Base-by-base conservation (phyloP, 192 early-diverging fungal genomes). In the Nowakowskiella sp. region DNA sequence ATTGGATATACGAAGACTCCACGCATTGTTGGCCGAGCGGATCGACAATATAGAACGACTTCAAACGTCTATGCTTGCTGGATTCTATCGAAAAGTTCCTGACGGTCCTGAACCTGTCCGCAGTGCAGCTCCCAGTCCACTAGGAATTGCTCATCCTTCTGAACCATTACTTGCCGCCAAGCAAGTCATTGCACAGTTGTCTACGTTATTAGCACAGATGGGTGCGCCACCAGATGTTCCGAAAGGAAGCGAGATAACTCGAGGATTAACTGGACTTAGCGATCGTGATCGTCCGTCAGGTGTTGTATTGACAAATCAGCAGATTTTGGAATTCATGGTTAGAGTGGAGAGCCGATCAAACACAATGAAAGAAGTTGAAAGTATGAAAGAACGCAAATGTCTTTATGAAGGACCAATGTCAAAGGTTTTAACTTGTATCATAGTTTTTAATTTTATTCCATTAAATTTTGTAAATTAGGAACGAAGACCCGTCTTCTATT, bases 331-430 rank as follows among this genome's bases (percentile, higher is more conserved):
- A 29, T 68, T 69, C 47, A 47, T 68, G 21, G 42, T 10, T n/a
- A 29, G 59, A 10, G 49, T 70, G 9, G 51, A 68, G 46, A 53
- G 10, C 9, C 44, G 36, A 13, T 27, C 57, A 0, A 55, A 58
- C 13, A n/a, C 27, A 16, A 45, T 55, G 5, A 21, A 57, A 6
- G 57, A 42, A 22, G 13, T 69, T 10, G 67, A 67, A 5, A 23
- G 34, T 22, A 27, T 69, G 42, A 31, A 53, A 4, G 59, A 63
- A 16, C 6, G 51, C 47, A 76, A 78, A 29, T 76, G 90, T 10
- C 82, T 93, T 55, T 94, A 89, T 50, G 86, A 86, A 52, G 89
- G 86, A 19, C 87, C 86, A 1, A 43, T 77, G 9, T 92, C 89
- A 26, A 82, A 82, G 46, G 73, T 70, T 13, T 19, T 13, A 47